phyloP scores from a whole-genome alignment of 768 basidiomycete genomes.

The Termitomyces sp. region DNA sequence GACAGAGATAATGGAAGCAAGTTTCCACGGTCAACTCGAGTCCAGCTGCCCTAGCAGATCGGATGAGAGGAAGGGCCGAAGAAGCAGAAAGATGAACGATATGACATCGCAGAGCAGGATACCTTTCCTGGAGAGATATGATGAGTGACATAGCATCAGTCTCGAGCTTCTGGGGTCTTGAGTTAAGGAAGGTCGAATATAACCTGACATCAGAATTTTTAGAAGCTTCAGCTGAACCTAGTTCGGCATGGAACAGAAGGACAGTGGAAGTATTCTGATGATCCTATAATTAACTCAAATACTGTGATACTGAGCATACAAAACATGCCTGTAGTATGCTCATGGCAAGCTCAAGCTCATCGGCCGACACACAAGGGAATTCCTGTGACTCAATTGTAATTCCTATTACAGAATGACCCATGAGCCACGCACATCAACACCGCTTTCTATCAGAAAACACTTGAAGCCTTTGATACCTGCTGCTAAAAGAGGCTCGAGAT shows the following conservation, averaged over 20 bases:
- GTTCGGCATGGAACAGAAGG: slow-evolving; percentile 91
- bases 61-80: slow-evolving; percentile 71
- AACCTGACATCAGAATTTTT: slow-evolving; percentile 34
- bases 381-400: slow-evolving; percentile 50
- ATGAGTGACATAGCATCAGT: slow-evolving; percentile 77
- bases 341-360: slow-evolving; percentile 69
- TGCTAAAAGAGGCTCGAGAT: slow-evolving; percentile 70
- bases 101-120: slow-evolving; percentile 75
- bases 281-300: slow-evolving; percentile 1
- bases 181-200: slow-evolving; percentile 81
- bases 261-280: slow-evolving; percentile 59
- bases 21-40: slow-evolving; percentile 88
- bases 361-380: slow-evolving; percentile 81
- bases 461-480: slow-evolving; percentile 94
- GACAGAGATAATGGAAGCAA: slow-evolving; percentile 93
- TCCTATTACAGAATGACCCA: not conserved
- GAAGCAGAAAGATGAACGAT: slow-evolving; percentile 95
- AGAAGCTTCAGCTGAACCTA: slow-evolving; percentile 33
- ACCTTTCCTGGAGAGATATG: slow-evolving; percentile 51
- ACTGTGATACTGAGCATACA: not conserved
- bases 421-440: slow-evolving; percentile 67
- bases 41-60: slow-evolving; percentile 57
- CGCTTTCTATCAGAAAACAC: slow-evolving; percentile 93
- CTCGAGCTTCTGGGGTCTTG: slow-evolving; percentile 81
- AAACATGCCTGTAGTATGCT: slow-evolving; percentile 57